Evolutionary conservation across 192 early-diverging fungal species (phyloP), one percentile per base, ranked within the genome.

Genomic region (Oehlia diaphana): DNA sequence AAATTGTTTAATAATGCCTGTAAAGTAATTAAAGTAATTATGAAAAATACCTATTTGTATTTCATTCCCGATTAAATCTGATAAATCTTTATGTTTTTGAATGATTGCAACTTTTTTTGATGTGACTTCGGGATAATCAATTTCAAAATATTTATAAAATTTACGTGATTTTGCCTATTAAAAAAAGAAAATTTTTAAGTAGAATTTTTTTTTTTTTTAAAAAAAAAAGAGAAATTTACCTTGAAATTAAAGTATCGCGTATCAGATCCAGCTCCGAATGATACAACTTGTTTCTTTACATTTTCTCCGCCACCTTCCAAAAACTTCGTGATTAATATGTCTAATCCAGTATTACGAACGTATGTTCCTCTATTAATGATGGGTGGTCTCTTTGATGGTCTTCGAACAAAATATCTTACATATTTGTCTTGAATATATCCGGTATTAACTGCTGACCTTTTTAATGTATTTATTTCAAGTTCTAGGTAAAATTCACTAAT

Each of bases 301-400:
- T 73, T 53, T 49, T 80, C 64, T 53, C 37, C 63, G 9, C 42
- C 71, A 49, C 70, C 68, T 37, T 66, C 79, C 39, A 93, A 81
- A 77, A 97, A 99, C 42, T 88, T 85, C 12, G 81, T 81, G 2
- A 95, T 85, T 2, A 95, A 72, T 16, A 79, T 72, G 67, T 97
- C 92, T 21, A 99, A 76, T 1, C 92, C 90, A 10, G 77, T 63
- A 76, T 91, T 91, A 12, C 97, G 90, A 8, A 93, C 83, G 80
- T 93, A 97, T 1, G 96, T 93, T 4, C 95, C 96, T 86, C 96
- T 86, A 84, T 99, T 99, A 72, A 99, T 98, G 67, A 99, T 86
- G 23, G 96, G 98, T 16, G 95, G 90, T 16, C 96, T 87, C 33
- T 93, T 84, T 8, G 88, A 85, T n/a, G 93, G 87, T 4, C 89